These are phyloP conservation scores for Saccharomyces pastorianus DNA, from an alignment of 1,139 yeast genomes.

Conservation along the genomic window DNA sequence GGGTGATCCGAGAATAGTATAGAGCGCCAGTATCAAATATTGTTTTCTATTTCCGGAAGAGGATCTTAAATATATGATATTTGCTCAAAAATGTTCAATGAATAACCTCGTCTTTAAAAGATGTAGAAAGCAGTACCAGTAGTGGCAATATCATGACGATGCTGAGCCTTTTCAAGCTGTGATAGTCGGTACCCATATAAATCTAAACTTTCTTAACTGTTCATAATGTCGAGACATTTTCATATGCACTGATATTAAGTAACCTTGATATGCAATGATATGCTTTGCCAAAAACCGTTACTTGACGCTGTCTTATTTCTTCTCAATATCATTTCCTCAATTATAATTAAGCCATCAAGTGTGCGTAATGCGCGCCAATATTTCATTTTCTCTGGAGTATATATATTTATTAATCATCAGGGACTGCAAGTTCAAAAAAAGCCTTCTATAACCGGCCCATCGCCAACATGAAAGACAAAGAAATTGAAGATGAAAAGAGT, in stretches of 20 bases:
- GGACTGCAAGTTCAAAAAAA: neutral
- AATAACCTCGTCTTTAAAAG: too few relatives aligned
- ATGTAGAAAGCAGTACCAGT: neutral
- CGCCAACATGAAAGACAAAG: neutral
- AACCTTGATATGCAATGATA: neutral
- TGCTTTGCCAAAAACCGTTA: neutral
- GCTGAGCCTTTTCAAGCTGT: neutral
- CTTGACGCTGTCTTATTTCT: too few relatives aligned
- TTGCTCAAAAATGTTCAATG: too few relatives aligned
- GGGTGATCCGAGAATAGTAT: neutral
- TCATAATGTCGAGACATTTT: neutral
- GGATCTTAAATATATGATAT: neutral
- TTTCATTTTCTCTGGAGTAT: neutral
- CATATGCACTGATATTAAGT: neutral
- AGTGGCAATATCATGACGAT: neutral
- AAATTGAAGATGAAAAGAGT: neutral
- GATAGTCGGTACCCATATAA: neutral
- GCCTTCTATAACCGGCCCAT: neutral
- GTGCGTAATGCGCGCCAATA: neutral
- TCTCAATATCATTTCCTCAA: neutral
- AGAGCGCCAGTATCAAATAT: neutral
- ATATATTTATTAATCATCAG: neutral
- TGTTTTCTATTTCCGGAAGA: neutral
- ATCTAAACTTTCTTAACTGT: neutral
- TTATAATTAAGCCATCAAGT: neutral